Percentiles rank a stretch among this genome's conserved stretches.
These are phyloP conservation scores for Venturia pyrina DNA, from an alignment of 2,329 filamentous ascomycete species.

Conservation along the genomic window DNA sequence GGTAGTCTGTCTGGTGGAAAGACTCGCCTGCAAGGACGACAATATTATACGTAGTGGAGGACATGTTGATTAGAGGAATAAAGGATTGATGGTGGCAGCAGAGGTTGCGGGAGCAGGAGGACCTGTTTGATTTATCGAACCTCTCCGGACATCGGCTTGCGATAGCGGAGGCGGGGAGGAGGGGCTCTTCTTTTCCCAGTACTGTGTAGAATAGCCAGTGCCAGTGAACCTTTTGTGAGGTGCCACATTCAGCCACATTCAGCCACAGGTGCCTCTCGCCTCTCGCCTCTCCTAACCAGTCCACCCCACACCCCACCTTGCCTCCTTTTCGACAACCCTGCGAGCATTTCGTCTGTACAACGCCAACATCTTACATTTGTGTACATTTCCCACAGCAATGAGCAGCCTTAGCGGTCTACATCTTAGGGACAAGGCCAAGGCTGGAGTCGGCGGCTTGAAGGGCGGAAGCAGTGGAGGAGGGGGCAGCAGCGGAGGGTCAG, in stretches of 20 bases:
- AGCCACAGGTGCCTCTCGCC: too few relatives aligned
- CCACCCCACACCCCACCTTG: too few relatives aligned
- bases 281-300: too few relatives aligned
- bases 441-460: constrained; percentile 34
- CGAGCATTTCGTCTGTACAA: background rate
- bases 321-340: background rate
- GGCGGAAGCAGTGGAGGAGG: constrained; percentile 24
- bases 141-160: too few relatives aligned
- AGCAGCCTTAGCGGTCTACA: constrained; percentile 2
- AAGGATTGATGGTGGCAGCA: too few relatives aligned
- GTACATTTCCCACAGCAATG: background rate
- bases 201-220: too few relatives aligned
- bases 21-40: constrained; percentile 30
- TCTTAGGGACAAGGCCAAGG: constrained; percentile 34
- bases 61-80: background rate
- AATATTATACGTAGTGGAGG: constrained; percentile 22
- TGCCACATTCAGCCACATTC: too few relatives aligned
- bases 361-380: background rate
- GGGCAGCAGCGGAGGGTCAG: constrained; percentile 17
- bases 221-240: too few relatives aligned
- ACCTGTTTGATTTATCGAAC: too few relatives aligned
- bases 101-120: too few relatives aligned
- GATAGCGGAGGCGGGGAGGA: too few relatives aligned
- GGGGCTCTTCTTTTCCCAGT: too few relatives aligned
- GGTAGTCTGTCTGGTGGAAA: background rate